Evolutionary conservation across 2,329 filamentous ascomycete species (phyloP).

Genomic region (Fusarium lyarnte): DNA sequence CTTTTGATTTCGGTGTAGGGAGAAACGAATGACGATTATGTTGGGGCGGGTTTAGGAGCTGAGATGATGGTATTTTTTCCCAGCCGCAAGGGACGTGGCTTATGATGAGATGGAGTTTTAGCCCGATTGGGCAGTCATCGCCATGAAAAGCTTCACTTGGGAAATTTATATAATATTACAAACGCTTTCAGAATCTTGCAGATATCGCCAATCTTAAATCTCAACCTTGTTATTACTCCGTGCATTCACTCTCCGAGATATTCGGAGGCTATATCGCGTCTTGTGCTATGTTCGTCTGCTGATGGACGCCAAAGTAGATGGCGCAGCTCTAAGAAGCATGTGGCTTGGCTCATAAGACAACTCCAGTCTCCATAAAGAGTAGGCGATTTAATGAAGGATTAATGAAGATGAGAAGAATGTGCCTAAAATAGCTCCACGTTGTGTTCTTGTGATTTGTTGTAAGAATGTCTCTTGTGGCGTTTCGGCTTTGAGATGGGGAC

Average conservation of each 20-base stretch:
- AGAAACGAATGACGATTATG: neutral
- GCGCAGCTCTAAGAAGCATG: conserved; percentile 3
- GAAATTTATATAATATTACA: neutral
- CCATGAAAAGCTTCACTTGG: conserved; percentile 7
- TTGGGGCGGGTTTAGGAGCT: neutral
- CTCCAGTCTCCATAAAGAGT: neutral
- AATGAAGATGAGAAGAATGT: neutral
- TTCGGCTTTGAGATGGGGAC: neutral
- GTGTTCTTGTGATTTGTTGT: neutral
- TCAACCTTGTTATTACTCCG: neutral
- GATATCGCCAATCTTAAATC: neutral
- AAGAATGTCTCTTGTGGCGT: neutral
- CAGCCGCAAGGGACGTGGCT: conserved; percentile 4
- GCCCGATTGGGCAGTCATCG: conserved; percentile 18
- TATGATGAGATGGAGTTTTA: conserved; percentile 4
- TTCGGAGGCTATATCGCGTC: neutral
- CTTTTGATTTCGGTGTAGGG: no score
- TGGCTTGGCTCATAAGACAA: conserved; percentile 8
- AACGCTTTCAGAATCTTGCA: neutral
- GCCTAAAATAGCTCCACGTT: neutral
- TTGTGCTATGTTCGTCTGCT: neutral
- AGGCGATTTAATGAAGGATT: neutral
- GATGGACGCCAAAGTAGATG: neutral
- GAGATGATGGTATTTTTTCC: neutral
- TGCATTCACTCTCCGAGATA: neutral